Evolutionary conservation across 371 early-diverging fungal genomes (phyloP).

Genomic region (Actinomucor elegans): DNA sequence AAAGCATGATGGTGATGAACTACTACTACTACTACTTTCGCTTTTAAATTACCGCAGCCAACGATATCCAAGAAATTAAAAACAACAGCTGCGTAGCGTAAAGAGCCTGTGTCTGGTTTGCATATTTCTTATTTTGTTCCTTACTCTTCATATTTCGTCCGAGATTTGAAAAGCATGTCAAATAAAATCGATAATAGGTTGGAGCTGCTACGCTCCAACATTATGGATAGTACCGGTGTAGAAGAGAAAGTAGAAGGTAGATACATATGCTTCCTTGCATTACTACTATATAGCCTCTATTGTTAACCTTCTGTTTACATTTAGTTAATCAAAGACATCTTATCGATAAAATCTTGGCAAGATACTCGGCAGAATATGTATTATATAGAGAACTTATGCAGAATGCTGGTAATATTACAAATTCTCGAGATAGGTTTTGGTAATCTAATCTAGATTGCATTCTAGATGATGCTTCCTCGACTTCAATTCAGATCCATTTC

Average conservation of each 20-base stretch:
- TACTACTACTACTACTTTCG: too few relatives aligned
- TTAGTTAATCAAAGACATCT: constrained; percentile 88
- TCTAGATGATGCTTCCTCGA: constrained; percentile 65
- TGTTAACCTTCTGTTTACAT: constrained; percentile 1
- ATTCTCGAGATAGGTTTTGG: too few relatives aligned
- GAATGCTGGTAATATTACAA: constrained; percentile 40
- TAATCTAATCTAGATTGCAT: too few relatives aligned
- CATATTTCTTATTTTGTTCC: too few relatives aligned
- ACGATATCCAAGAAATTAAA: too few relatives aligned
- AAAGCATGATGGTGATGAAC: too few relatives aligned
- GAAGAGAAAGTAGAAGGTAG: constrained; percentile 70
- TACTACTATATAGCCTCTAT: not conserved
- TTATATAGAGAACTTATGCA: constrained; percentile 78
- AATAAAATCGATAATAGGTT: constrained; percentile 12
- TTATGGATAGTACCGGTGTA: constrained; percentile 45
- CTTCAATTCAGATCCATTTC: constrained; percentile 57
- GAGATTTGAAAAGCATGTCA: too few relatives aligned
- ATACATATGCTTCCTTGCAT: too few relatives aligned
- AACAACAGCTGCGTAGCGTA: too few relatives aligned
- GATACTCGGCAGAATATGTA: constrained; percentile 80
- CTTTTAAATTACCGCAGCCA: too few relatives aligned
- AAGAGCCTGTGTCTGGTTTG: too few relatives aligned
- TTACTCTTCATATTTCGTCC: too few relatives aligned
- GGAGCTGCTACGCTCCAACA: constrained; percentile 40
- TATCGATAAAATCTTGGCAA: constrained; percentile 91